Base-by-base conservation (phyloP, 345 rosid species). In the Gossypium longicalyx region DNA sequence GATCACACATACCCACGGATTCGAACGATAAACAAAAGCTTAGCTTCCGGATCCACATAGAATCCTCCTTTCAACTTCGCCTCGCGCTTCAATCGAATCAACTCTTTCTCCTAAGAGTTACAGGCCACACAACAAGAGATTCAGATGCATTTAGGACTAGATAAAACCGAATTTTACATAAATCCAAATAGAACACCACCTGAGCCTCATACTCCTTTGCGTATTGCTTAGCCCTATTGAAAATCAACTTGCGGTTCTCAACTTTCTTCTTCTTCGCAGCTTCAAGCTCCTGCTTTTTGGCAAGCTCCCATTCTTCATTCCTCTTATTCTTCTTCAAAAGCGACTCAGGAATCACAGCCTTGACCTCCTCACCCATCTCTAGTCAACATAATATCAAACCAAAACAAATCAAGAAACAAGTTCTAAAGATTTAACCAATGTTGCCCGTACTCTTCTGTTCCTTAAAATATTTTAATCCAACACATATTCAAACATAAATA, bases 171-270 rank as follows among this genome's bases (percentile, higher is more conserved):
- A 56, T 56, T 56, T 7, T 11, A 19, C 60, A 56, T 19, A 19
- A 16, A 56, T 56, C 9, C 22, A 56, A 56, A 19, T 3, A 19
- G 23, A 9, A n/a, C 58, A 56, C 2, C 60, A 56, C 60, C 60
- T 56, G 23, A 56, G 60, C 60, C 23, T 56, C 60, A 12, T 56
- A 56, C 60, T 56, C 60, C 60, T 56, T 56, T 56, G 60, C 60
- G 9, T 56, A 56, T 56, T 19, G 25, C 60, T 34, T 34, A 54
- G 59, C 23, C 10, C 59, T 54, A 2, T n/a, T 54, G 59, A 53
- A 53, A 53, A 56, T 56, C 60, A 56, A 23, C 60, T 56, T 56
- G 60, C 25, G 12, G 60, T 56, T 56, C 60, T 56, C 60, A 13
- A 56, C 60, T 56, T 56, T 56, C 60, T 56, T 54, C 58, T 54